A percentile compares a stretch with the other conserved stretches of the same genome.
Conservation (phyloP, 2,329 filamentous ascomycete genomes). For the Colletotrichum filicis region DNA sequence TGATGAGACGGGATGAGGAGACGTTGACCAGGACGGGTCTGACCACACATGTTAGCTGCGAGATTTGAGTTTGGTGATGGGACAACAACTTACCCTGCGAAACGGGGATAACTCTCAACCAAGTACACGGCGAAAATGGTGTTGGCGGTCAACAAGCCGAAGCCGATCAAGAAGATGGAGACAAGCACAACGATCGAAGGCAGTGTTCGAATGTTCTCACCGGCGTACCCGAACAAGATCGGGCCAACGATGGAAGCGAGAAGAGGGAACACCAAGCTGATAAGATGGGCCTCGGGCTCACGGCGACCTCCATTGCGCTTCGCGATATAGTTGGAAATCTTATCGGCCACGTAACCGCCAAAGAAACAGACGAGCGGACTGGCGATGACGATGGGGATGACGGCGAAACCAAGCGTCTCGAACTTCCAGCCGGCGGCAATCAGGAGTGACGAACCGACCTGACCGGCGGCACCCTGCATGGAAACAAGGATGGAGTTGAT, state of each 20-base stretch:
- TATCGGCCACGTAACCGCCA: constrained; percentile 45
- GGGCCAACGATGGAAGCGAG: constrained; percentile 41
- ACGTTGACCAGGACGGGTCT: constrained; percentile 49
- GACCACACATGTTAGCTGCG: constrained; percentile 3
- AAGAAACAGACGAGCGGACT: constrained; percentile 38
- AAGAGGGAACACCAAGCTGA: constrained; percentile 45
- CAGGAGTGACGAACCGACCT: constrained; percentile 37
- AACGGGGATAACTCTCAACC: constrained; percentile 47
- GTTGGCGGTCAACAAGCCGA: constrained; percentile 43
- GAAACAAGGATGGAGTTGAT: constrained; percentile 46
- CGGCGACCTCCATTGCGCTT: constrained; percentile 41
- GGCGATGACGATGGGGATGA: constrained; percentile 34
- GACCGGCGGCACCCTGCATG: constrained; percentile 42
- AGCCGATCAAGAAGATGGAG: constrained; percentile 43
- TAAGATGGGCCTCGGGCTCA: constrained; percentile 47
- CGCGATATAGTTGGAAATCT: constrained; percentile 42
- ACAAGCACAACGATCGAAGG: constrained; percentile 43
- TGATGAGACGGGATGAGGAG: constrained; percentile 44
- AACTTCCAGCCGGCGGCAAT: constrained; percentile 43
- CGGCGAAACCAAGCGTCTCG: constrained; percentile 42
- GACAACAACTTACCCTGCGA: constrained; percentile 29
- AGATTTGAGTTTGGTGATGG: neutral
- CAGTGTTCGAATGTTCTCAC: constrained; percentile 38
- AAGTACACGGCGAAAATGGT: constrained; percentile 45
- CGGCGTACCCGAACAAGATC: constrained; percentile 46